phyloP scores from a whole-genome alignment of 2,329 filamentous ascomycete genomes.

The Fusarium liriodendri region DNA sequence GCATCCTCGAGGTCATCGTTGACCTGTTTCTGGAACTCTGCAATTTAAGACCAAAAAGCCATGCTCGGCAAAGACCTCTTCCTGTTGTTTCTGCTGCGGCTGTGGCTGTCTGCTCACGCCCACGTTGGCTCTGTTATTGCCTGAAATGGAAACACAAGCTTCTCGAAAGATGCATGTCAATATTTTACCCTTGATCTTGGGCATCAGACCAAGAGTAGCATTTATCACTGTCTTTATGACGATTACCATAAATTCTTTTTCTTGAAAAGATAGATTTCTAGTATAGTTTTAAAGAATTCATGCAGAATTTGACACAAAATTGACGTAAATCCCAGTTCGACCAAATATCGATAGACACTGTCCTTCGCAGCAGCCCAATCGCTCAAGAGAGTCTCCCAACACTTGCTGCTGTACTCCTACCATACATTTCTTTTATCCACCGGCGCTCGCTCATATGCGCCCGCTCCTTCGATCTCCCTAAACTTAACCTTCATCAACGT shows the following conservation, averaged over 20 bases:
- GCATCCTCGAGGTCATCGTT: no score
- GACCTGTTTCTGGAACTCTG: no score
- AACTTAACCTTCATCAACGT: neutral
- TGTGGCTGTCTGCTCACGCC: neutral
- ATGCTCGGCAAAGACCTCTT: neutral
- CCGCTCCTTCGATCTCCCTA: neutral
- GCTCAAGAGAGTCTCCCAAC: neutral
- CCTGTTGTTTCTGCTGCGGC: neutral
- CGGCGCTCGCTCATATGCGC: neutral
- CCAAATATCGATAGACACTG: neutral
- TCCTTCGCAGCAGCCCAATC: neutral
- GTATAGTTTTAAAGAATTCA: neutral
- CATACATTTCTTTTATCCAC: neutral
- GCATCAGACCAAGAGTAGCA: neutral
- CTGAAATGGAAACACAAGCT: neutral
- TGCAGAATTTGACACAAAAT: neutral
- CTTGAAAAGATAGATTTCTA: neutral
- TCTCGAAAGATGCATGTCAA: neutral
- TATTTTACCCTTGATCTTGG: neutral
- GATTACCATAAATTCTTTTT: neutral
- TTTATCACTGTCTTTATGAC: neutral
- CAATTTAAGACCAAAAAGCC: no score
- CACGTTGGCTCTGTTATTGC: neutral
- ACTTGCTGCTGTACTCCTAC: no score
- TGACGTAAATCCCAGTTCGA: neutral